Conservation (phyloP, 495 filamentous ascomycete genomes). For the Astrothelium macrocarpum region DNA sequence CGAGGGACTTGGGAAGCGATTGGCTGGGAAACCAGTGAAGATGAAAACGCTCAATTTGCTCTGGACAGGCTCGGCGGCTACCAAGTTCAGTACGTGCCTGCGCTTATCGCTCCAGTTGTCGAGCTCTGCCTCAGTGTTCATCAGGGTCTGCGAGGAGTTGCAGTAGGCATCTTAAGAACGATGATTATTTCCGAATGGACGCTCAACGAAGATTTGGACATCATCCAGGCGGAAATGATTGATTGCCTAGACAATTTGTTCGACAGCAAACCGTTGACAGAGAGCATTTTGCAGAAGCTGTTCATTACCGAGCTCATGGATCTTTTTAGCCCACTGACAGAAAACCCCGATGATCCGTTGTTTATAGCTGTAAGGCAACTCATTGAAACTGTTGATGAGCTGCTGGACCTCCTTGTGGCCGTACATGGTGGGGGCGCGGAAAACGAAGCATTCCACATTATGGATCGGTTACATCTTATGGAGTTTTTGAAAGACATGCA, state of each 20-base stretch:
- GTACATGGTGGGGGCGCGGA: constrained; percentile 60
- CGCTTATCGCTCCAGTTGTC: constrained; percentile 80
- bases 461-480: constrained; percentile 86
- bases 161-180: constrained; percentile 84
- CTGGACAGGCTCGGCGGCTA: constrained; percentile 84
- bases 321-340: constrained; percentile 63
- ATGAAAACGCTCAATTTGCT: constrained; percentile 64
- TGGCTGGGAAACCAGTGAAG: constrained; percentile 82
- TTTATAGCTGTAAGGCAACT: constrained; percentile 67
- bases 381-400: constrained; percentile 75
- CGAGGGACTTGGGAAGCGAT: constrained; percentile 88
- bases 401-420: constrained; percentile 85
- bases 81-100: constrained; percentile 96
- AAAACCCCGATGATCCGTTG: constrained; percentile 58
- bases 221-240: constrained; percentile 94
- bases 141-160: constrained; percentile 77
- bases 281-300: constrained; percentile 82
- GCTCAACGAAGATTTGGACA: constrained; percentile 81
- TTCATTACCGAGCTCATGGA: constrained; percentile 80
- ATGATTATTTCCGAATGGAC: constrained; percentile 99
- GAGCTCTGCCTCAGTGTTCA: constrained; percentile 93
- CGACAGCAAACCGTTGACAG: constrained; percentile 76
- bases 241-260: constrained; percentile 89
- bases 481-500: constrained; percentile 96
- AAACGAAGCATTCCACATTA: constrained; percentile 54